Base-by-base conservation (phyloP, 78 protist genomes). In the Goniomonas avonlea region DNA sequence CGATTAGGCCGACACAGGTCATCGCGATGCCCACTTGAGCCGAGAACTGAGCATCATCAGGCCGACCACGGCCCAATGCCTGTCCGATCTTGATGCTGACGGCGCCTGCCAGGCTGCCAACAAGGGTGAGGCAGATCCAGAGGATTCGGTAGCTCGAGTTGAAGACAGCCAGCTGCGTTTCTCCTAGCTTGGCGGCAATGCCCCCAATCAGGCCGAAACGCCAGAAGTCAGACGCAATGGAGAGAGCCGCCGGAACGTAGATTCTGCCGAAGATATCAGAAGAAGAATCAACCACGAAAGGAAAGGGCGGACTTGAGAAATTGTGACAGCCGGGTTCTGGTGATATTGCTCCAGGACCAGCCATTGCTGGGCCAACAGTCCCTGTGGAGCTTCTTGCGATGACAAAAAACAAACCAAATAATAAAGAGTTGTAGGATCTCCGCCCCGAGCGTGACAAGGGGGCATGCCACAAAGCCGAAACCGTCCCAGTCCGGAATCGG, bases 151-250 rank as follows among this genome's bases (percentile, higher is more conserved):
- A 73, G n/a, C 39, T n/a, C 21, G 79, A 3, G 29, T 1, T 73
- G 66, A 73, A 73, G 56, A 73, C 63, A 35, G 79, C 79, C 43
- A 48, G 43, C 25, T 73, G 65, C 17, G 5, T 0, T 18, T 3
- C 4, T 3, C 39, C 15, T 2, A 73, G 15, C n/a, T 58, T 8
- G 35, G 58, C 61, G 0, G 79, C 79, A 39, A 47, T 0, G 63
- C 38, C 0, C n/a, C 79, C 79, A 39, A 73, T 21, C 8, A 8
- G 21, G 29, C 61, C 58, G 23, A 73, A 4, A 11, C 79, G 41
- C 79, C 79, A 73, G 23, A 73, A 73, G 66, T 73, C 79, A 2
- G 61, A 47, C 34, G 56, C 79, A 17, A 73, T 31, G 56, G 32
- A 45, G 63, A 73, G 32, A 18, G 59, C 27, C 35, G 79, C 61